Evolutionary conservation across 768 basidiomycete genomes (phyloP), one percentile per base, ranked within the genome.

Genomic region (Dacryopinax spathularia): DNA sequence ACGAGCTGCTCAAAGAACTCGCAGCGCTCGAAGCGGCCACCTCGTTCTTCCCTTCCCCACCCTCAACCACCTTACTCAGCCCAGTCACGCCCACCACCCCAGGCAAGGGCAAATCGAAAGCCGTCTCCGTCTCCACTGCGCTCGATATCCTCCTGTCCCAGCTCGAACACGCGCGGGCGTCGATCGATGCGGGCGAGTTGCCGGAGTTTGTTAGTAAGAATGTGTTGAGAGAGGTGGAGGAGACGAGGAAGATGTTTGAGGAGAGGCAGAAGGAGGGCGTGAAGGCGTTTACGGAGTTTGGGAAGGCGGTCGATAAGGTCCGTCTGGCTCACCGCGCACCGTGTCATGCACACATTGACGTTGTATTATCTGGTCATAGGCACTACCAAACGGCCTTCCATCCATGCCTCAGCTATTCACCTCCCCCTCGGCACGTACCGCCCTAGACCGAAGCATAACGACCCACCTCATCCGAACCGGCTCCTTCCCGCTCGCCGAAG

Each of bases 281-380:
- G 69, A 82, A 80, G 20, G 84, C 85, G 1, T 74, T 96, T 9
- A 82, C 84, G 29, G 83, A 83, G 67, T 78, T 94, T 35, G 91
- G 90, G 31, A 97, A 93, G 75, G 81, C 84, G 0, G 73, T 97
- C 71, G 95, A 98, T 71, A 98, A 96, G 86, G 95, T 89, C 63
- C 41, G 79, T 65, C 27, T n/a, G n/a, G n/a, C 15, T 33, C 20
- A 10, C 48, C 48, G 10, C 29, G n/a, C n/a, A n/a, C n/a, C n/a
- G n/a, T n/a, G 43, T 70, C 44, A 66, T 63, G 64, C 37, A 61
- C 29, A 64, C 34, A 36, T 43, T 63, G 59, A 60, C 59, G 20
- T 12, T 60, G 27, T 22, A 22, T n/a, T 61, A 59, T 1, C 29
- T 33, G n/a, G 60, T 31, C 27, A n/a, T 60, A 90, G 87, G 74